Percentiles rank a stretch among this genome's conserved stretches.
These are phyloP conservation scores for Biancaea sappan DNA, from an alignment of 306 rosid species.

Conservation along the genomic window DNA sequence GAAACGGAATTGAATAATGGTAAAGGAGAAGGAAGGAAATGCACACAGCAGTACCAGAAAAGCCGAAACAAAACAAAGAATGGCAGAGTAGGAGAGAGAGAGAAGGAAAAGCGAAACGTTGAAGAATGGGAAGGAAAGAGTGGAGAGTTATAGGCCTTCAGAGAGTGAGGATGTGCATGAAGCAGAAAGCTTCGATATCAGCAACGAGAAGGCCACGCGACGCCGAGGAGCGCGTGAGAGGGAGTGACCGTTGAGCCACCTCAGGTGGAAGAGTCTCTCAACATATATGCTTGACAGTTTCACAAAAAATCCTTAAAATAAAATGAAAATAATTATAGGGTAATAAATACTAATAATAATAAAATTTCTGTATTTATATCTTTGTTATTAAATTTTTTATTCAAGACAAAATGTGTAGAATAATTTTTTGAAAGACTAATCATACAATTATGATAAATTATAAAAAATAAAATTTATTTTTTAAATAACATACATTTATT, in stretches of 20 bases:
- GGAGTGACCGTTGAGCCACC: neutral
- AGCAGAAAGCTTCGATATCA: neutral
- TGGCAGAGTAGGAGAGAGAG: slow-evolving; percentile 77
- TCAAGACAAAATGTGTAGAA: too few species aligned
- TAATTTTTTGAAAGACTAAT: too few species aligned
- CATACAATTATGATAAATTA: too few species aligned
- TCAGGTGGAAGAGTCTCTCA: neutral
- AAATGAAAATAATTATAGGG: too few species aligned
- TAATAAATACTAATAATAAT: too few species aligned
- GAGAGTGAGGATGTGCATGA: slow-evolving; percentile 2
- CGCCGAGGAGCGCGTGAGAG: neutral
- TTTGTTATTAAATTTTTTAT: too few species aligned
- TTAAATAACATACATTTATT: too few species aligned
- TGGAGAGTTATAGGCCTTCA: neutral
- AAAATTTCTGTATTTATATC: too few species aligned
- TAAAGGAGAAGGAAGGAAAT: neutral
- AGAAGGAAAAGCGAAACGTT: neutral
- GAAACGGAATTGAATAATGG: slow-evolving; percentile 58
- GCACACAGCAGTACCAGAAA: slow-evolving; percentile 48
- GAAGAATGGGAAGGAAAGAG: neutral
- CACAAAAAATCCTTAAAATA: too few species aligned
- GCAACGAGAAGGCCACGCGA: slow-evolving; percentile 7
- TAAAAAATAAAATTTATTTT: too few species aligned
- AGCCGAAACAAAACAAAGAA: slow-evolving; percentile 71
- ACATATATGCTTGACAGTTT: too few species aligned